These are phyloP conservation scores for Fusarium pilosicola DNA, from an alignment of 2,329 filamentous ascomycete species.

Conservation along the genomic window DNA sequence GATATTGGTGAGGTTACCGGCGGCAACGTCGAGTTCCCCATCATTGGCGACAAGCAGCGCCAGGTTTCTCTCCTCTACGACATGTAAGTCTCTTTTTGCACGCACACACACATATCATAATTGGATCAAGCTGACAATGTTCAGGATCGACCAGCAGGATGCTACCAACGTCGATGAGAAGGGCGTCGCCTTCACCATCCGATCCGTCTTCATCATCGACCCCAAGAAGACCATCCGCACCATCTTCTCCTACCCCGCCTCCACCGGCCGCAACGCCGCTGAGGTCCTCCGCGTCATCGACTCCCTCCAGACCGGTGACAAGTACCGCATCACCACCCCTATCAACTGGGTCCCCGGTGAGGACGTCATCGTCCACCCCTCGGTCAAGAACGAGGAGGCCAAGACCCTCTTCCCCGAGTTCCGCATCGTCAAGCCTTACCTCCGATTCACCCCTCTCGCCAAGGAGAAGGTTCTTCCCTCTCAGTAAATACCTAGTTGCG, in stretches of 20 bases:
- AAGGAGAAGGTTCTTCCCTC: conserved; percentile 55
- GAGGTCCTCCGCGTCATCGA: conserved; percentile 84
- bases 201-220: conserved; percentile 94
- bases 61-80: conserved; percentile 81
- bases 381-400: conserved; percentile 84
- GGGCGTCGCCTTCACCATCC: conserved; percentile 92
- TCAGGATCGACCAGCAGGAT: conserved; percentile 80
- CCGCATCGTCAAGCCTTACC: conserved; percentile 75
- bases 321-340: conserved; percentile 86
- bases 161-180: conserved; percentile 82
- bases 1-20: conserved; percentile 85
- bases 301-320: conserved; percentile 84
- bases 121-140: background rate
- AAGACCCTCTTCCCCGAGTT: conserved; percentile 86
- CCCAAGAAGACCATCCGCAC: conserved; percentile 92
- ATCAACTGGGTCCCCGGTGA: conserved; percentile 92
- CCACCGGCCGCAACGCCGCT: conserved; percentile 83
- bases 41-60: conserved; percentile 82
- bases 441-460: conserved; percentile 76
- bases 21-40: conserved; percentile 77
- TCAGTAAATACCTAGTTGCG: conserved; percentile 21
- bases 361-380: conserved; percentile 91
- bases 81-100: conserved; percentile 66
- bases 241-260: conserved; percentile 92
- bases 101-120: no score